phyloP scores from a whole-genome alignment of 352 stramenopile species.

The Phytophthora foliorum region DNA sequence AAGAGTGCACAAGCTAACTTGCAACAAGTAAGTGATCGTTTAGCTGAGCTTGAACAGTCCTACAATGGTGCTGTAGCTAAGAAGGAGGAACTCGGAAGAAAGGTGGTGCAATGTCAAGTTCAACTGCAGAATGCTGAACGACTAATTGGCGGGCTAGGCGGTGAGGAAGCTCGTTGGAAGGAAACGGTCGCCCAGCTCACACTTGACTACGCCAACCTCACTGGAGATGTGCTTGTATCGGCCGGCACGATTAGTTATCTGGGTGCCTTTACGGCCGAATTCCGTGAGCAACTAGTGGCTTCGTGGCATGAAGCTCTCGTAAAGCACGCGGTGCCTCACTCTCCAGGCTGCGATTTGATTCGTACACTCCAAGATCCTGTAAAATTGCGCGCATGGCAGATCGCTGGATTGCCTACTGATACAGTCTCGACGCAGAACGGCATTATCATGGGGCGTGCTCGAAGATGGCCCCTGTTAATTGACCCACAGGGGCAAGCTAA shows the following conservation, averaged over 20 bases:
- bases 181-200: conserved; percentile 81
- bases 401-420: conserved; percentile 88
- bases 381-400: conserved; percentile 91
- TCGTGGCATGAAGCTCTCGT: conserved; percentile 76
- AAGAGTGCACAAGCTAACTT: conserved; percentile 85
- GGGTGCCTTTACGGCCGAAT: conserved; percentile 89
- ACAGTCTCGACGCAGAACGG: conserved; percentile 95
- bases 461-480: conserved; percentile 91
- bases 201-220: conserved; percentile 82
- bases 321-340: conserved; percentile 75
- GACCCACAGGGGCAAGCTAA: conserved; percentile 95
- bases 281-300: conserved; percentile 73
- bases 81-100: conserved; percentile 91
- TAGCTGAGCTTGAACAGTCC: conserved; percentile 86
- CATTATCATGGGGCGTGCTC: conserved; percentile 89
- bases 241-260: conserved; percentile 91
- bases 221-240: conserved; percentile 88
- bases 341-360: conserved; percentile 88
- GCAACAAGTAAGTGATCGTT: conserved; percentile 85
- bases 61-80: conserved; percentile 90
- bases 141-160: conserved; percentile 85
- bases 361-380: conserved; percentile 89
- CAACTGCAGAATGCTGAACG: conserved; percentile 91
- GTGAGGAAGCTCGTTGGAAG: conserved; percentile 88
- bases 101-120: conserved; percentile 92